Percentiles rank a stretch among this genome's conserved stretches.
Conservation (phyloP, 108 stramenopile species). For the Cyclostephanos tholiformis region DNA sequence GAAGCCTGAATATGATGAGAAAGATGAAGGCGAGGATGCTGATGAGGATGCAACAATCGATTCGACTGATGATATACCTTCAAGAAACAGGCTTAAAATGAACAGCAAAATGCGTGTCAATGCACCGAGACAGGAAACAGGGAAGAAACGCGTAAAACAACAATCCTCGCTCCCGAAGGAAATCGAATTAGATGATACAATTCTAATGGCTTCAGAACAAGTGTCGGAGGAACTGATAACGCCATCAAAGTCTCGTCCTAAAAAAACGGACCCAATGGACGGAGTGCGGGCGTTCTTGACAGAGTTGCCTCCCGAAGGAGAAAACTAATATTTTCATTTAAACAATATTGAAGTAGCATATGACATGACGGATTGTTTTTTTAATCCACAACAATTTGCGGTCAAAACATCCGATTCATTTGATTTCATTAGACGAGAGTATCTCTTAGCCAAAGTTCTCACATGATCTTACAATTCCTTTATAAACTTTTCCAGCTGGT, state of each 20-base stretch:
- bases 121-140: background rate
- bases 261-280: constrained; percentile 41
- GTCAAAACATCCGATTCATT: background rate
- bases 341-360: too few relatives aligned
- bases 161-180: background rate
- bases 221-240: constrained; percentile 13
- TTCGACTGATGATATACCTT: constrained; percentile 7
- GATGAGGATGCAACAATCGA: constrained; percentile 11
- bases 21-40: constrained; percentile 8
- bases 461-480: constrained; percentile 28
- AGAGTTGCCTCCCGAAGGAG: constrained; percentile 28
- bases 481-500: constrained; percentile 55
- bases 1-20: constrained; percentile 24
- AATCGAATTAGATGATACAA: constrained; percentile 1
- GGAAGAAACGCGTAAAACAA: constrained; percentile 14
- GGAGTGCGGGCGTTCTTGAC: constrained; percentile 50
- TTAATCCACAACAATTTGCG: too few relatives aligned
- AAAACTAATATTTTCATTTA: too few relatives aligned
- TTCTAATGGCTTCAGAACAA: constrained; percentile 32
- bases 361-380: too few relatives aligned
- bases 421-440: background rate
- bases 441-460: background rate
- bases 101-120: constrained; percentile 1
- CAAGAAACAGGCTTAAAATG: constrained; percentile 6
- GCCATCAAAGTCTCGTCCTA: constrained; percentile 18